Evolutionary conservation across 345 rosid genomes (phyloP).

Genomic region (Citrus mangshanensis): DNA sequence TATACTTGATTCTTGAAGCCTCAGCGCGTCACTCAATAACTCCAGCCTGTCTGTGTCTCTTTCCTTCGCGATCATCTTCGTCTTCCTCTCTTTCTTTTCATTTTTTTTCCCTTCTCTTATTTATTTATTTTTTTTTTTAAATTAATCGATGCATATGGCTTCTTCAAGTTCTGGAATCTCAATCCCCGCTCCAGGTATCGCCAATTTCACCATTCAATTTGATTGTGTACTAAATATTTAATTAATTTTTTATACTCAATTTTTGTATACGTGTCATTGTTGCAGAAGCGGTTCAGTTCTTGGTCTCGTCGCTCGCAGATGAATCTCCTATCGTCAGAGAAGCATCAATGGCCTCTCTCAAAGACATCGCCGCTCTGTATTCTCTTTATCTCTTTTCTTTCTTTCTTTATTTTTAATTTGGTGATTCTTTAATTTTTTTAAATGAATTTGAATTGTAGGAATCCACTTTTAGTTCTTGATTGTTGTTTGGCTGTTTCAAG

Average conservation of each 20-base stretch:
- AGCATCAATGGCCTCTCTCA: slow-evolving; percentile 85
- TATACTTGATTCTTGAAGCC: not conserved
- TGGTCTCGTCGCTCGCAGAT: slow-evolving; percentile 83
- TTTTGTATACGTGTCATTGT: not conserved
- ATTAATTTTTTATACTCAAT: not conserved
- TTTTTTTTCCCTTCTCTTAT: not conserved
- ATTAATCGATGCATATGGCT: slow-evolving; percentile 43
- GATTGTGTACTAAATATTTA: not conserved
- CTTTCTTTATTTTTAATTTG: not conserved
- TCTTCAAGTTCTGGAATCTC: slow-evolving; percentile 71
- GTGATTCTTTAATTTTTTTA: not conserved
- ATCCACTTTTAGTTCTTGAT: slow-evolving; percentile 90
- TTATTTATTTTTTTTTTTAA: no score
- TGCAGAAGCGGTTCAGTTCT: slow-evolving; percentile 84
- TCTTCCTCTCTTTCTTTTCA: not conserved
- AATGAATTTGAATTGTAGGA: slow-evolving; percentile 43
- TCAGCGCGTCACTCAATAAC: not conserved
- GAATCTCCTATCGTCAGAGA: slow-evolving; percentile 66
- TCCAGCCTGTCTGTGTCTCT: not conserved
- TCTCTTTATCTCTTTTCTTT: not conserved
- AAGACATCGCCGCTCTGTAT: slow-evolving; percentile 72
- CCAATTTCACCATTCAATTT: slow-evolving; percentile 2
- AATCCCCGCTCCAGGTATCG: slow-evolving; percentile 70
- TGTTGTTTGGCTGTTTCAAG: slow-evolving; percentile 80
- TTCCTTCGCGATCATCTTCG: not conserved